Conservation (phyloP, 2,329 filamentous ascomycete genomes). For the Periglandula ipomoeae region DNA sequence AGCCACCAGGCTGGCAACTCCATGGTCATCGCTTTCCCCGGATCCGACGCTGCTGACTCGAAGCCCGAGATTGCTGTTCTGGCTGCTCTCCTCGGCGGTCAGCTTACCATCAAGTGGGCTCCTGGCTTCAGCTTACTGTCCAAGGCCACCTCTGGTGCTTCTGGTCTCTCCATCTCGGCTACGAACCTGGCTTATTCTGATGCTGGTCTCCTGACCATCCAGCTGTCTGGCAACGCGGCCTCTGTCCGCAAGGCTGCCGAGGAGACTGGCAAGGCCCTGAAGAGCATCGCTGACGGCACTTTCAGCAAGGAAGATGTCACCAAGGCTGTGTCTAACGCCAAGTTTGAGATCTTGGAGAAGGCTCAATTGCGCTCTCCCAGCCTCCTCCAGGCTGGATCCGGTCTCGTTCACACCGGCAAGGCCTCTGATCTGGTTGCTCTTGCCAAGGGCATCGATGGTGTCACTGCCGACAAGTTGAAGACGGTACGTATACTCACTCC, state of each 20-base stretch:
- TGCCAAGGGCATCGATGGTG: constrained; percentile 67
- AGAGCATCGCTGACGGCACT: constrained; percentile 67
- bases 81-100: constrained; percentile 77
- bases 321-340: constrained; percentile 88
- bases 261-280: constrained; percentile 71
- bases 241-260: constrained; percentile 66
- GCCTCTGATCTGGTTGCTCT: constrained; percentile 75
- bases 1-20: constrained; percentile 70
- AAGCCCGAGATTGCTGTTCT: constrained; percentile 89
- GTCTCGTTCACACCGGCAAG: constrained; percentile 72
- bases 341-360: constrained; percentile 80
- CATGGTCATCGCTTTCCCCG: constrained; percentile 85
- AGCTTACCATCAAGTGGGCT: constrained; percentile 92
- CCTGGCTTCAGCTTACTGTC: constrained; percentile 84
- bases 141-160: constrained; percentile 61
- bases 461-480: constrained; percentile 79
- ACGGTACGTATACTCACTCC: constrained; percentile 48
- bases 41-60: constrained; percentile 70
- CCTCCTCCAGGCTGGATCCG: constrained; percentile 75
- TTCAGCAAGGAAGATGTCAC: constrained; percentile 76
- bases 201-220: constrained; percentile 79
- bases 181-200: constrained; percentile 85
- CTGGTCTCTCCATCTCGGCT: constrained; percentile 61
- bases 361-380: constrained; percentile 70
- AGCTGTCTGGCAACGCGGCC: constrained; percentile 64